Conservation (phyloP, 2,329 filamentous ascomycete species). For the Knufia petricola region DNA sequence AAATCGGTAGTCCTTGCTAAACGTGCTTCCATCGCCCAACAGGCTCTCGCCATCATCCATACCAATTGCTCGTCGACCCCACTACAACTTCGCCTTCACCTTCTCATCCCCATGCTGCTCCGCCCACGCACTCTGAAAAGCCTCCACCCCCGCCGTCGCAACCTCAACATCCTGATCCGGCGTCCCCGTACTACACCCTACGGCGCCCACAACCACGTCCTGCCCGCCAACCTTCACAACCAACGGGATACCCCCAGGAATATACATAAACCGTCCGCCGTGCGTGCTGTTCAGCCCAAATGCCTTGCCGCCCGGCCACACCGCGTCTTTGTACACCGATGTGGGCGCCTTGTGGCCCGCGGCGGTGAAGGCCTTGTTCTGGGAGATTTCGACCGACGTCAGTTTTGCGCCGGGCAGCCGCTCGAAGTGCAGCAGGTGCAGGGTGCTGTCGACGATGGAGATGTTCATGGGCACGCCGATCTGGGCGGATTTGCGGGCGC, state of each 20-base stretch:
- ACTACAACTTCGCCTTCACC: conserved; percentile 34
- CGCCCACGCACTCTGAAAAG: conserved; percentile 30
- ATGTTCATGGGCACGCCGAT: conserved; percentile 24
- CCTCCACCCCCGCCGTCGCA: conserved; percentile 43
- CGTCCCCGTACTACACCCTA: conserved; percentile 47
- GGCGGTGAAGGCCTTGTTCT: conserved; percentile 46
- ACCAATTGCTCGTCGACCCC: not conserved
- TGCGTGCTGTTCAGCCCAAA: conserved; percentile 42
- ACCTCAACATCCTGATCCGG: conserved; percentile 47
- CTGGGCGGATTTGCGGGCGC: conserved; percentile 18
- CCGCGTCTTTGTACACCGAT: conserved; percentile 43
- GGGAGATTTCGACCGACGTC: conserved; percentile 46
- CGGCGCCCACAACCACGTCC: conserved; percentile 43
- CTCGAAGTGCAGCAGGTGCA: conserved; percentile 36
- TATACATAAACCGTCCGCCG: conserved; percentile 44
- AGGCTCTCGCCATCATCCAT: too few species aligned
- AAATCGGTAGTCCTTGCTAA: too few species aligned
- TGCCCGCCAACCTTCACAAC: conserved; percentile 26
- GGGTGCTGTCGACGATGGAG: conserved; percentile 25
- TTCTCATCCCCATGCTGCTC: conserved; percentile 28
- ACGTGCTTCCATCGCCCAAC: too few species aligned
- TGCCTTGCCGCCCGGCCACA: conserved; percentile 44
- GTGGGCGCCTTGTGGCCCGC: conserved; percentile 46
- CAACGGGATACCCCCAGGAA: conserved; percentile 47
- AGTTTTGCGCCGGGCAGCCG: conserved; percentile 43